Percentiles rank a stretch among this genome's conserved stretches.
Evolutionary conservation across 2,329 filamentous ascomycete genomes (phyloP).

Genomic region (Phoma sp.): DNA sequence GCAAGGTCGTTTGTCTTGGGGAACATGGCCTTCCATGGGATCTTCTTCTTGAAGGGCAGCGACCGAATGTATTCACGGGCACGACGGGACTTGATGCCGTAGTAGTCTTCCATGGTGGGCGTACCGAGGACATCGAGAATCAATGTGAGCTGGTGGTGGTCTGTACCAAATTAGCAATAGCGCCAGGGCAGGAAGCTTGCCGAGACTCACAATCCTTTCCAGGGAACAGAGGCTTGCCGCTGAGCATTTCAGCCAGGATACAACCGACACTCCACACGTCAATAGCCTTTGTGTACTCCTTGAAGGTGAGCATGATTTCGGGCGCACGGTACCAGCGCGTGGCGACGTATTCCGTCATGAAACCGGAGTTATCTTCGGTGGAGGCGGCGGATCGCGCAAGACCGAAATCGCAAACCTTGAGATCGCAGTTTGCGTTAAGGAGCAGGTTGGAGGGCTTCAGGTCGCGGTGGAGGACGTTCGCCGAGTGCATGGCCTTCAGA

Average conservation of each 20-base stretch:
- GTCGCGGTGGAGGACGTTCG: slow-evolving; percentile 96
- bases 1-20: slow-evolving; percentile 98
- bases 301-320: slow-evolving; percentile 99
- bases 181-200: background rate
- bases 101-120: slow-evolving; percentile 99
- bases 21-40: slow-evolving; percentile 95
- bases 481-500: slow-evolving; percentile 98
- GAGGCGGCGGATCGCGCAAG: slow-evolving; percentile 94
- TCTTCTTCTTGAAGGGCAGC: slow-evolving; percentile 99
- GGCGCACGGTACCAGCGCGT: slow-evolving; percentile 99
- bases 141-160: slow-evolving; percentile 96
- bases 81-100: slow-evolving; percentile 97
- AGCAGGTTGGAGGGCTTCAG: slow-evolving; percentile 97
- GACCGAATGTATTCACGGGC: slow-evolving; percentile 98
- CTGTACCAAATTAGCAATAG: slow-evolving; percentile 53
- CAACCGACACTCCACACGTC: slow-evolving; percentile 99
- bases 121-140: slow-evolving; percentile 97
- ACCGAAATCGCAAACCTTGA: slow-evolving; percentile 99
- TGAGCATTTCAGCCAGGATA: slow-evolving; percentile 98
- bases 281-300: slow-evolving; percentile 99
- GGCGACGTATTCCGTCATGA: slow-evolving; percentile 99
- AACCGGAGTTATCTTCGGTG: slow-evolving; percentile 98
- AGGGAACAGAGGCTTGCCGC: slow-evolving; percentile 96
- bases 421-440: slow-evolving; percentile 96
- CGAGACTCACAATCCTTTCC: slow-evolving; percentile 87